Percentiles rank a stretch among this genome's conserved stretches.
Evolutionary conservation across 306 rosid species (phyloP).

Genomic region (Castanospermum australe): DNA sequence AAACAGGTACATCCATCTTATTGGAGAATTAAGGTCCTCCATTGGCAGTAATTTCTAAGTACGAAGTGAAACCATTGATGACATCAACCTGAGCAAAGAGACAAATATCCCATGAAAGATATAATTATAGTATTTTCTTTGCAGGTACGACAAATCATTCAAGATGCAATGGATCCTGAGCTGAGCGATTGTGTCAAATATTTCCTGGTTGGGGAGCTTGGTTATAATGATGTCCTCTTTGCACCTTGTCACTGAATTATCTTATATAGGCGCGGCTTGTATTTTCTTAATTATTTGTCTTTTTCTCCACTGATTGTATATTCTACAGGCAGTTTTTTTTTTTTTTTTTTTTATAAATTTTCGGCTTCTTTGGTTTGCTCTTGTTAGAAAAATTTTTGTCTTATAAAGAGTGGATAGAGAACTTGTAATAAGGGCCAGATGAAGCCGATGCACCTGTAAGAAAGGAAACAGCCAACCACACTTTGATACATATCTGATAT

Average conservation of each 20-base stretch:
- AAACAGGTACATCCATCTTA: not conserved
- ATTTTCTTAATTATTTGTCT: not conserved
- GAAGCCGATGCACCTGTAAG: too few species aligned
- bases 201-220: conserved; percentile 98
- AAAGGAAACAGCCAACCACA: too few species aligned
- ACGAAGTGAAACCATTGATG: not conserved
- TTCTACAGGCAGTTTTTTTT: not conserved
- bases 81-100: not conserved
- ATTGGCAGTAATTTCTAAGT: conserved; percentile 1
- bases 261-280: conserved; percentile 41
- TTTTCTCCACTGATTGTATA: not conserved
- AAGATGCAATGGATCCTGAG: conserved; percentile 90
- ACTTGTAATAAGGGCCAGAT: too few species aligned
- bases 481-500: too few species aligned
- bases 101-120: not conserved
- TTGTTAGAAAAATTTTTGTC: too few species aligned
- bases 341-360: too few species aligned
- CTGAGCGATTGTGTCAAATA: conserved; percentile 82
- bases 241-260: not conserved
- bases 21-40: conserved; percentile 6
- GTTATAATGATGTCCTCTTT: conserved; percentile 43
- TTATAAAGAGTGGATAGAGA: too few species aligned
- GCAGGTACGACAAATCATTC: conserved; percentile 92
- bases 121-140: conserved; percentile 1
- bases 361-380: too few species aligned